Percentiles rank a stretch among this genome's conserved stretches.
Evolutionary conservation across 1,284 basidiomycete species (phyloP).

Genomic region (Kwoniella shivajii): DNA sequence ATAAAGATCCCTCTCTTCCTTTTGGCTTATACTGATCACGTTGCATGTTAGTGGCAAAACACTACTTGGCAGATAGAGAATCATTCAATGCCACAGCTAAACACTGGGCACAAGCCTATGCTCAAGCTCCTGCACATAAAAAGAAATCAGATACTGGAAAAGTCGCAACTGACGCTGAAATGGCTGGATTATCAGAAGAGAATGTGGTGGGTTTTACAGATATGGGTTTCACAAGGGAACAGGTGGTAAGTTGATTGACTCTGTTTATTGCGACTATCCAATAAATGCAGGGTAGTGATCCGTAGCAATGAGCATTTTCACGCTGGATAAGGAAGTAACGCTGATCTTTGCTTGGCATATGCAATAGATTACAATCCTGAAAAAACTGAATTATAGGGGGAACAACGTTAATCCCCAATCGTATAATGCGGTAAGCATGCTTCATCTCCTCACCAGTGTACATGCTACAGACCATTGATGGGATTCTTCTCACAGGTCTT

Average conservation of each 20-base stretch:
- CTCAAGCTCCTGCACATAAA: conserved; percentile 63
- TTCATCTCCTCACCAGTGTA: too few species aligned
- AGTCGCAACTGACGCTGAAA: conserved; percentile 43
- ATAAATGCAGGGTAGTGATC: neutral
- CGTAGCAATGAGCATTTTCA: neutral
- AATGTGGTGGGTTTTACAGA: conserved; percentile 57
- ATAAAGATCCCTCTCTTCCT: neutral
- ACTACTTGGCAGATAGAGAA: conserved; percentile 82
- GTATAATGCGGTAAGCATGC: conserved; percentile 51
- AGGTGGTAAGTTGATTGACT: conserved; percentile 48
- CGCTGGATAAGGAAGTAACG: too few species aligned
- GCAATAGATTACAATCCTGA: conserved; percentile 76
- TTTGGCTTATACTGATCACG: neutral
- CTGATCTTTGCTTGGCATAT: neutral
- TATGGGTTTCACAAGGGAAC: conserved; percentile 56
- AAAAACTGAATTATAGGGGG: conserved; percentile 86
- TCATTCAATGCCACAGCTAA: conserved; percentile 90
- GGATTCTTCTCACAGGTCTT: conserved; percentile 36
- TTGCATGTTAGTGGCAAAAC: conserved; percentile 89
- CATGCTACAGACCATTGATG: neutral
- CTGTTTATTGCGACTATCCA: neutral
- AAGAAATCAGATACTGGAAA: conserved; percentile 22
- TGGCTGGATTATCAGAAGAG: conserved; percentile 57
- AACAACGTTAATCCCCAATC: conserved; percentile 43
- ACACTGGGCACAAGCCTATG: conserved; percentile 92